Evolutionary conservation across 768 basidiomycete genomes (phyloP).

Genomic region (Naematelia encephala): DNA sequence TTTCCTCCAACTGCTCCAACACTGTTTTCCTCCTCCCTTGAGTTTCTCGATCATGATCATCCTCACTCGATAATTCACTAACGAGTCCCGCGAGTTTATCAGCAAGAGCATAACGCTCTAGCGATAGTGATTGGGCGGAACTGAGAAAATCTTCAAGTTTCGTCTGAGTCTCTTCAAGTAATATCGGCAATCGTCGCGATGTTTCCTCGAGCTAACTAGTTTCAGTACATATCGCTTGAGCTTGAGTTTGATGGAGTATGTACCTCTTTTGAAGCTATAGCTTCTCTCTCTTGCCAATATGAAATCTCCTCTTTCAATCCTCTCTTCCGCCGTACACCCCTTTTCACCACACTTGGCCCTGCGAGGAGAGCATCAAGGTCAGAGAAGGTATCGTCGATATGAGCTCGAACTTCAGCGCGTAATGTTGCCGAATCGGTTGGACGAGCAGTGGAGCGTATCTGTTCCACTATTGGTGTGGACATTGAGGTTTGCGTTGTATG

Average conservation of each 20-base stretch:
- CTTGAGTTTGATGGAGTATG: background rate
- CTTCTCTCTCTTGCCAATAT: slow-evolving; percentile 34
- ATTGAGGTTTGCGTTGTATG: background rate
- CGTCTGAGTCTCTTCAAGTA: slow-evolving; percentile 57
- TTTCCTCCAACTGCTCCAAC: slow-evolving; percentile 73
- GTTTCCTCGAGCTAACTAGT: slow-evolving; percentile 31
- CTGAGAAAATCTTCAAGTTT: slow-evolving; percentile 58
- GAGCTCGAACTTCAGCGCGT: slow-evolving; percentile 9
- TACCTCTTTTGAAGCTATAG: slow-evolving; percentile 25
- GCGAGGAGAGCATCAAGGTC: slow-evolving; percentile 16
- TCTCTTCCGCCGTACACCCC: slow-evolving; percentile 15
- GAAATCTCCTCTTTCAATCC: slow-evolving; percentile 35
- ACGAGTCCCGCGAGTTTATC: slow-evolving; percentile 73
- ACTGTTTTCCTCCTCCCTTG: slow-evolving; percentile 54
- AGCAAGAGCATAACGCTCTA: slow-evolving; percentile 70
- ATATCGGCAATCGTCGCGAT: slow-evolving; percentile 40
- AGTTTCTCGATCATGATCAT: slow-evolving; percentile 37
- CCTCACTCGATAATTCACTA: slow-evolving; percentile 61
- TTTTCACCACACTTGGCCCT: slow-evolving; percentile 11
- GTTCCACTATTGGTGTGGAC: background rate
- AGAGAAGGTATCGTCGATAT: slow-evolving; percentile 16
- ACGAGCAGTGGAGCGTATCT: background rate
- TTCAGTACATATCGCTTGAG: background rate
- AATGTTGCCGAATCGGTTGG: background rate
- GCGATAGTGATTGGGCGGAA: slow-evolving; percentile 68